Evolutionary conservation across 257 asterid species (phyloP).

Genomic region (Solanum stenotomum): DNA sequence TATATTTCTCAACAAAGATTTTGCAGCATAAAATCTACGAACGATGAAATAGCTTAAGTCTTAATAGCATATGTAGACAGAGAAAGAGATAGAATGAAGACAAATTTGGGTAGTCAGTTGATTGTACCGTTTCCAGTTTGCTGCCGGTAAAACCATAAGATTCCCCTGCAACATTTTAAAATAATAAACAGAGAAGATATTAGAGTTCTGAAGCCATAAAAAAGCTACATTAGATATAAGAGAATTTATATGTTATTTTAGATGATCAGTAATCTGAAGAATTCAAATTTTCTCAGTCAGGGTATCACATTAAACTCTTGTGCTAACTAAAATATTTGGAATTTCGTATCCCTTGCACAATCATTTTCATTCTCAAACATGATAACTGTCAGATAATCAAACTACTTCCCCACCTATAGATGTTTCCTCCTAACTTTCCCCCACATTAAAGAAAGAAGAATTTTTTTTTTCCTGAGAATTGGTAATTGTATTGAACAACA

Average conservation of each 20-base stretch:
- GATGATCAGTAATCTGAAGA: background rate
- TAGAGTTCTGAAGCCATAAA: background rate
- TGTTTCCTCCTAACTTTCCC: background rate
- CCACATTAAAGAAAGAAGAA: background rate
- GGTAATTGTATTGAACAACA: background rate
- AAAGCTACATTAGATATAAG: background rate
- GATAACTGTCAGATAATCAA: background rate
- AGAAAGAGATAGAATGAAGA: background rate
- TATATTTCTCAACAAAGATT: background rate
- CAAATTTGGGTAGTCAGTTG: background rate
- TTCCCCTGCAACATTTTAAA: conserved; percentile 52
- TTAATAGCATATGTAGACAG: background rate
- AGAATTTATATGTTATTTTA: background rate
- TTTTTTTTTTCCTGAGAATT: background rate
- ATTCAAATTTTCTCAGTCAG: background rate
- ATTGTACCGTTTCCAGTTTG: conserved; percentile 76
- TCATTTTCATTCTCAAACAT: background rate
- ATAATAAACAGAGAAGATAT: conserved; percentile 1
- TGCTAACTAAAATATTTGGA: background rate
- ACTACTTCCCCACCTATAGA: background rate
- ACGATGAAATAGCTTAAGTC: background rate
- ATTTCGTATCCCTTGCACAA: background rate
- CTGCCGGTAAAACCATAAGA: conserved; percentile 54
- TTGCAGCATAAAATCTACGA: background rate
- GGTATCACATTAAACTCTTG: background rate